Percentiles rank a stretch among this genome's conserved stretches.
Conservation (phyloP, 768 basidiomycete species). For the Bullera alba region DNA sequence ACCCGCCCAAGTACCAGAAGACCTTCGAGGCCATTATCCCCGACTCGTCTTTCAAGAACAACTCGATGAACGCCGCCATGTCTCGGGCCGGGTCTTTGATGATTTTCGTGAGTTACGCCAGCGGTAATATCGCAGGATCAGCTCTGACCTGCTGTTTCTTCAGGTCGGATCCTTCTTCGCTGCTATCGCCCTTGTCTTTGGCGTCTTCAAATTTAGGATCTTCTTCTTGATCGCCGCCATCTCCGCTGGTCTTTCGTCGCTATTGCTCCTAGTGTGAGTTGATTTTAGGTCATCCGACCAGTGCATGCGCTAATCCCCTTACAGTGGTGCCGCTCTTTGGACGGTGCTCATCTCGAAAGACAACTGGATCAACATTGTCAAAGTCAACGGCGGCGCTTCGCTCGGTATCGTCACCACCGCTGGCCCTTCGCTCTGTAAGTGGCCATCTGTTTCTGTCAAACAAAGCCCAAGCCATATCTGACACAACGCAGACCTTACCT, state of each 20-base stretch:
- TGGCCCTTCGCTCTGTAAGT: slow-evolving; percentile 41
- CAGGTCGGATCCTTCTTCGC: slow-evolving; percentile 37
- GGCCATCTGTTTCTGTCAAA: background rate
- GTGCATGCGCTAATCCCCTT: background rate
- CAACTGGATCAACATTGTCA: slow-evolving; percentile 25
- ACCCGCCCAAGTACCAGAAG: slow-evolving; percentile 22
- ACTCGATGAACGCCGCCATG: slow-evolving; percentile 27
- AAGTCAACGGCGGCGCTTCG: slow-evolving; percentile 18
- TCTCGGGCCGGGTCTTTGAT: slow-evolving; percentile 29
- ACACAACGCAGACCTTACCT: slow-evolving; percentile 33
- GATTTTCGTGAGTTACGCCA: slow-evolving; percentile 31
- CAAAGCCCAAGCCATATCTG: background rate
- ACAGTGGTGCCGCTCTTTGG: slow-evolving; percentile 42
- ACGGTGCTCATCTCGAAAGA: slow-evolving; percentile 40
- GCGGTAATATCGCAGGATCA: background rate
- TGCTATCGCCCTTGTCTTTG: slow-evolving; percentile 31
- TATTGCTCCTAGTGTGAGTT: slow-evolving; percentile 36
- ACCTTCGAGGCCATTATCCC: slow-evolving; percentile 28
- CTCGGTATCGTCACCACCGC: slow-evolving; percentile 34
- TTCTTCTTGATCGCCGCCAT: slow-evolving; percentile 37
- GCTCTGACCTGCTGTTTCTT: background rate
- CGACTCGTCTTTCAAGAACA: slow-evolving; percentile 21
- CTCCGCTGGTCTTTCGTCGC: slow-evolving; percentile 22
- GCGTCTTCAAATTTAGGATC: slow-evolving; percentile 31
- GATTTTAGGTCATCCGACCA: no score